Base-by-base conservation (phyloP, 352 stramenopile species). In the Peronospora tabacina region DNA sequence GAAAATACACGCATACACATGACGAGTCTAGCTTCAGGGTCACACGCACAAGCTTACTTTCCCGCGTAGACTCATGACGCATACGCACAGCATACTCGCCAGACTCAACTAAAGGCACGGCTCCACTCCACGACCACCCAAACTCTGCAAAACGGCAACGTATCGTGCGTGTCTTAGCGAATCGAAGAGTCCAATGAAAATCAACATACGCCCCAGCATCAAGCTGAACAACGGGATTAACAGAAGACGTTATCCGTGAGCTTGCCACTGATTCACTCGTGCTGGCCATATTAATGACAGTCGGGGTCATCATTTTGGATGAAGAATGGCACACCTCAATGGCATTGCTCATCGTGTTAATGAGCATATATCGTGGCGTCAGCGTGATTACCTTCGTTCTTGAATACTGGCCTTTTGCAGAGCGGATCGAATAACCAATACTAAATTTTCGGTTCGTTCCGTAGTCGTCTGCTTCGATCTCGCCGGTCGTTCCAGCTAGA, bases 301-400 rank as follows among this genome's bases (percentile, higher is more conserved):
- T 68, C 10, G 67, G 48, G 20, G 72, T 72, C 32, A 65, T 68
- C 39, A 70, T 72, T 39, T 85, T 83, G 7, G 76, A 70, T 10
- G 78, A 85, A 12, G 81, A 92, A 61, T 92, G 81, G 22, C 76
- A 92, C 7, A 92, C 73, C 42, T 90, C 76, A 16, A 92, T 74
- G 16, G 76, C 51, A 37, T 54, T 76, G 19, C 55, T 59, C 59
- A 90, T 76, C 6, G 80, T 73, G 47, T 94, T 94, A 20, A 94
- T 72, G 15, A 94, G 61, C 67, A 94, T 83, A 46, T 89, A 92
- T 19, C 84, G 61, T 22, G 84, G 84, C 13, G 82, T 87, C 33
- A 94, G 57, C 72, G 88, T 93, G 35, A 94, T 84, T 9, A 94
- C 81, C 52, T 94, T 91, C 19, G 84, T 92, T 32, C 84, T 66